phyloP scores from a whole-genome alignment of 2,329 filamentous ascomycete genomes.

The Pseudocercospora pini-densiflorae region DNA sequence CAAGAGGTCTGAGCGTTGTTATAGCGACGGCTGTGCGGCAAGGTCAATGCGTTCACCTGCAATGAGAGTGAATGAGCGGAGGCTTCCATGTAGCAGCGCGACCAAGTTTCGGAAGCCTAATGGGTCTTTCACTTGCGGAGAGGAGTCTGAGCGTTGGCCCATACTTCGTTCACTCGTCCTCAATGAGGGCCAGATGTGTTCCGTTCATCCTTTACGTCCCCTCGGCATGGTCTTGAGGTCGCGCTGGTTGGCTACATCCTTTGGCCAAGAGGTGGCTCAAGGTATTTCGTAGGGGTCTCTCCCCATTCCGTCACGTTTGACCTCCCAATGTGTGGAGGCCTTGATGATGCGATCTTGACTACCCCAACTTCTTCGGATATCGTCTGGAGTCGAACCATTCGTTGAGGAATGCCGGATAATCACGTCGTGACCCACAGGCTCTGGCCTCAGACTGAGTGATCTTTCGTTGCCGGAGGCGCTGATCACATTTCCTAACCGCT shows the following conservation, averaged over 20 bases:
- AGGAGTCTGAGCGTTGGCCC: neutral
- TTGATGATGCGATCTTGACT: slow-evolving; percentile 21
- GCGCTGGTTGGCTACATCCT: neutral
- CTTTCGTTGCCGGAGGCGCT: slow-evolving; percentile 10
- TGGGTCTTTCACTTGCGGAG: neutral
- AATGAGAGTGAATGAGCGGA: neutral
- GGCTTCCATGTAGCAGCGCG: neutral
- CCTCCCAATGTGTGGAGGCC: slow-evolving; percentile 9
- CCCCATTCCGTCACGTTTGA: slow-evolving; percentile 12
- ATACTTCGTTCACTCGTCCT: neutral
- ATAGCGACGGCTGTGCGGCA: neutral
- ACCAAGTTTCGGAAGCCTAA: neutral
- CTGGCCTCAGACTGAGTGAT: slow-evolving; percentile 13
- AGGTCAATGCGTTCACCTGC: neutral
- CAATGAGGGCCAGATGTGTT: neutral
- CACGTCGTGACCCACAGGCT: slow-evolving; percentile 14
- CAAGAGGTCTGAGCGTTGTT: neutral
- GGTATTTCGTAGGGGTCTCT: slow-evolving; percentile 20
- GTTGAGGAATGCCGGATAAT: slow-evolving; percentile 1
- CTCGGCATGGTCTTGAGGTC: neutral
- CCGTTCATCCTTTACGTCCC: neutral
- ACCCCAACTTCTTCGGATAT: slow-evolving; percentile 16
- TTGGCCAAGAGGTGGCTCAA: neutral
- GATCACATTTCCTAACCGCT: neutral
- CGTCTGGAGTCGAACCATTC: neutral